Conservation (phyloP, 1,139 yeast genomes). For the Taphrina wiesneri region DNA sequence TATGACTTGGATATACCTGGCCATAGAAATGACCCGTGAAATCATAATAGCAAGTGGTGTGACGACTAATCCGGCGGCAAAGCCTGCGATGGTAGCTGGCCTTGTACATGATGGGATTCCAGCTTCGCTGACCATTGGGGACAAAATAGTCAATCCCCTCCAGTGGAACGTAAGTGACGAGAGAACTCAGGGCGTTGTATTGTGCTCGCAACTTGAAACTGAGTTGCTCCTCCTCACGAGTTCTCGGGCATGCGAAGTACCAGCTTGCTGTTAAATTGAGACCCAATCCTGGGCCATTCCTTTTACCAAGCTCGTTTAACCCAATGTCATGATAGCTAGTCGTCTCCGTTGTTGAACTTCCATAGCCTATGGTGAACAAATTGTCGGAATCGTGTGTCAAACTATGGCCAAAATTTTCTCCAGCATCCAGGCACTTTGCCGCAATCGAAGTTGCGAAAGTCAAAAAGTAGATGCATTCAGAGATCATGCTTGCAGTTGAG, state of each 20-base stretch:
- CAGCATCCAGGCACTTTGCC: no score
- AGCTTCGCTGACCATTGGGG: neutral
- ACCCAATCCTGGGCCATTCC: neutral
- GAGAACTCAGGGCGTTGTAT: neutral
- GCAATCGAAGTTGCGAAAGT: no score
- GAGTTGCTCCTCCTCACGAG: neutral
- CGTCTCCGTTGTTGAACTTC: no score
- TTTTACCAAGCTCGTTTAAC: no score
- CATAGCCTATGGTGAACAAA: no score
- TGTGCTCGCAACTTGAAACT: neutral
- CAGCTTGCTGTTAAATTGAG: neutral
- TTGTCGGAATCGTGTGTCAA: no score
- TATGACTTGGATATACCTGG: slow-evolving; percentile 2
- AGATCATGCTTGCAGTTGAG: no score
- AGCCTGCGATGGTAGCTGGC: neutral
- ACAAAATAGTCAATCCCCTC: neutral
- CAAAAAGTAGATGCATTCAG: no score
- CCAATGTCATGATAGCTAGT: no score
- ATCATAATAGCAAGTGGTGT: neutral
- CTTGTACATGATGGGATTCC: neutral
- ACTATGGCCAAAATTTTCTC: no score
- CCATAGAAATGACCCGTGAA: neutral
- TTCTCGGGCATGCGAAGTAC: neutral
- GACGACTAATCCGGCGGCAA: neutral
- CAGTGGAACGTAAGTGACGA: neutral